Conservation (phyloP, 2,329 filamentous ascomycete species). For the Blastomyces emzantsi region DNA sequence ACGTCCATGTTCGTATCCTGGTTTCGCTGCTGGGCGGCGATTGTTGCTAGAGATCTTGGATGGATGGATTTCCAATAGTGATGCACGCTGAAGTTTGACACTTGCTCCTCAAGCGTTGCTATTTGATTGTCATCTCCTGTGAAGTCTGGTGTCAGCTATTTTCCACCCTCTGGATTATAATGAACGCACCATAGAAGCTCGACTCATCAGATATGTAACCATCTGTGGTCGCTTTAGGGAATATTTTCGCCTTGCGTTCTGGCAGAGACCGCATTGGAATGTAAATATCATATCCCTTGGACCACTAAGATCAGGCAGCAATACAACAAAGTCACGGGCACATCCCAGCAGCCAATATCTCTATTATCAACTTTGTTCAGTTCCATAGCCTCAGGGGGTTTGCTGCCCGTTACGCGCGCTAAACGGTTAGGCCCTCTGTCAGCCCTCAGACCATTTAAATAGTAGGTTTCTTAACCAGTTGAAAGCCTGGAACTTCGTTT, state of each 20-base stretch:
- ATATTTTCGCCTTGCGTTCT: neutral
- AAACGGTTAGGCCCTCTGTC: too few species aligned
- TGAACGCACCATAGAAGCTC: slow-evolving; percentile 35
- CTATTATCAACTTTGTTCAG: too few species aligned
- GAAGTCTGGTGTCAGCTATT: neutral
- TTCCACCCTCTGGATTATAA: neutral
- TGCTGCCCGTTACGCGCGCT: too few species aligned
- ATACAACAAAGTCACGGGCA: neutral
- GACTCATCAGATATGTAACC: slow-evolving; percentile 35
- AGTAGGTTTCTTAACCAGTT: neutral
- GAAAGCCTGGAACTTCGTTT: neutral
- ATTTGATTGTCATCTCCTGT: slow-evolving; percentile 49
- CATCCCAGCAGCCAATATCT: neutral
- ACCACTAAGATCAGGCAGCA: neutral
- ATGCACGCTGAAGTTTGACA: slow-evolving; percentile 43
- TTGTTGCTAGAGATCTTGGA: slow-evolving; percentile 26
- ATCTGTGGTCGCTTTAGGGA: neutral
- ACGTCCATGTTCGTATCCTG: neutral
- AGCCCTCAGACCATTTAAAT: too few species aligned
- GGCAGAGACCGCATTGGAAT: neutral
- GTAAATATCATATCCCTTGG: neutral
- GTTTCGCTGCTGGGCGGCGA: slow-evolving; percentile 23
- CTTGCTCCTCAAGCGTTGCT: slow-evolving; percentile 42
- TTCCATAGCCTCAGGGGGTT: too few species aligned
- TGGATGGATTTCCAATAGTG: slow-evolving; percentile 41